Conservation (phyloP, 805 yeast genomes). For the Tetrapisispora namnaoensis region DNA sequence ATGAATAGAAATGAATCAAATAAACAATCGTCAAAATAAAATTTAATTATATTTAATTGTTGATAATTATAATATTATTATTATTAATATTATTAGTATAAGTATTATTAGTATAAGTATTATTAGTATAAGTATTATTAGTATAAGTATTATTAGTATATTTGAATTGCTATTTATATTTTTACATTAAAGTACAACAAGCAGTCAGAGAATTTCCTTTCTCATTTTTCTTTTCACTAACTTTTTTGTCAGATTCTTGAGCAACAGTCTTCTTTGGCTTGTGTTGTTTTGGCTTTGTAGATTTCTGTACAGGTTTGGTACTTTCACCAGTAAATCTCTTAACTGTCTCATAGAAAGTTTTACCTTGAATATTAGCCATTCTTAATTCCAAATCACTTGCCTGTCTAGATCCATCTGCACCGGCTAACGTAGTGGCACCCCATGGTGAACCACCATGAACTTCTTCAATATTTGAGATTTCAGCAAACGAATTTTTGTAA, state of each 20-base stretch:
- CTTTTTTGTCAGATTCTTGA: conserved; percentile 10
- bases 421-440: conserved; percentile 81
- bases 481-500: conserved; percentile 47
- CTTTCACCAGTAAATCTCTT: conserved; percentile 6
- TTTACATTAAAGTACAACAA: conserved; percentile 29
- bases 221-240: conserved; percentile 13
- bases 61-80: neutral
- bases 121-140: neutral
- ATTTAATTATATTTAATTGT: neutral
- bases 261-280: neutral
- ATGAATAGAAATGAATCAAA: neutral
- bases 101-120: neutral
- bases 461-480: conserved; percentile 48
- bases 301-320: too few species aligned
- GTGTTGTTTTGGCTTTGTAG: neutral
- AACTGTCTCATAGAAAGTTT: conserved; percentile 42
- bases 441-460: conserved; percentile 77
- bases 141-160: neutral
- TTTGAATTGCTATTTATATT: neutral
- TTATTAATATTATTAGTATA: neutral
- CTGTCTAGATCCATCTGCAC: conserved; percentile 63
- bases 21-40: neutral
- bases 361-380: conserved; percentile 61
- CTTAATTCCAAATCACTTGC: conserved; percentile 55
- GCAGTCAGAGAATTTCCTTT: conserved; percentile 15